Evolutionary conservation across 768 basidiomycete genomes (phyloP), one percentile per base, ranked within the genome.

Genomic region (Gelatoporia subvermispora): DNA sequence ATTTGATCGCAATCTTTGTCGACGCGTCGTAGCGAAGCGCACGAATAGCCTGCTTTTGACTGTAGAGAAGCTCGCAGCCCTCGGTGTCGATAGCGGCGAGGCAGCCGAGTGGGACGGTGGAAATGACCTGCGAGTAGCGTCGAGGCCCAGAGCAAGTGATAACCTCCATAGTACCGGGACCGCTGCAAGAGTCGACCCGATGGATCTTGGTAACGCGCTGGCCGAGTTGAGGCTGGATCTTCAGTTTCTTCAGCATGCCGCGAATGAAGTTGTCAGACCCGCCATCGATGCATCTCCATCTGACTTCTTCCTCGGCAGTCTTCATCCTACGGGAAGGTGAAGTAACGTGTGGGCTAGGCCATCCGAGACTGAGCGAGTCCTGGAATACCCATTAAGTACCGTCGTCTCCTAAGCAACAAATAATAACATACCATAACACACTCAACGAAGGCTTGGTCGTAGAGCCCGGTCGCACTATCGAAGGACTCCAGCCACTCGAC

Each of bases 1-100:
- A 77, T 47, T 68, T 66, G 31, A 77, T 45, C 9, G 61, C 76
- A 35, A 77, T 60, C 60, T 77, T 77, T 55, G 63, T 60, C 2
- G 70, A 56, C 4, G 68, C 52, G 13, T 59, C 64, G 39, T 75
- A 76, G 23, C 58, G 45, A 22, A 77, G 55, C 4, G 59, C 37
- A 7, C 73, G 72, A 34, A 77, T 56, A 0, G 73, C 73, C 45
- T 25, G 61, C 49, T 46, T 18, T 49, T 59, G 56, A 15, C 34
- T 45, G 43, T 57, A 52, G 48, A 53, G 53, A 13, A 60, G 42
- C 4, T 38, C 21, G 25, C 37, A 45, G 8, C 38, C 24, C 3
- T 28, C 34, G 17, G 49, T 47, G 47, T 75, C 62, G 43, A 76
- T 54, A 11, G 59, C 62, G 37, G 65, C 63, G 35, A 76, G 65